phyloP scores from a whole-genome alignment of 805 yeast genomes.

The Candida wancherniae region DNA sequence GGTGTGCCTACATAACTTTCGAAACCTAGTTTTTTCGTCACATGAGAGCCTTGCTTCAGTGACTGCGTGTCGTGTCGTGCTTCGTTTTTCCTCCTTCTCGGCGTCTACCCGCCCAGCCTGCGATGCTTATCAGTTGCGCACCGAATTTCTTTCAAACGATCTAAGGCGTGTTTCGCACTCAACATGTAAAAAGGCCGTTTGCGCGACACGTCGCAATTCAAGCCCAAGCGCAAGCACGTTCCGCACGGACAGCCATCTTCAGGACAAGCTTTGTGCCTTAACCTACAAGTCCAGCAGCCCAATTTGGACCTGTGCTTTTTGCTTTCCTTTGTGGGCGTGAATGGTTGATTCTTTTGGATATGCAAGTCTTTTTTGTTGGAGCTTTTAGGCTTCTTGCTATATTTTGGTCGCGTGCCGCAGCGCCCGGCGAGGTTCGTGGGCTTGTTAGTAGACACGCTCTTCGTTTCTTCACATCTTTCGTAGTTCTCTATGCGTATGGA shows the following conservation, averaged over 20 bases:
- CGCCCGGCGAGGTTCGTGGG: not conserved
- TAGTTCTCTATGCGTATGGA: not conserved
- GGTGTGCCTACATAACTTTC: too few species aligned
- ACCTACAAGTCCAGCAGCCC: conserved; percentile 20
- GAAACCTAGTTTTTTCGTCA: too few species aligned
- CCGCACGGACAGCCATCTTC: conserved; percentile 14
- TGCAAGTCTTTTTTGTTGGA: not conserved
- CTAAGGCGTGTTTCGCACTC: conserved; percentile 3
- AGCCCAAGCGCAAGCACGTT: conserved; percentile 12
- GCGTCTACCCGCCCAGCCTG: conserved; percentile 1
- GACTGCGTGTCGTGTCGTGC: too few species aligned
- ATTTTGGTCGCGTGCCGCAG: too few species aligned
- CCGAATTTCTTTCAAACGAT: conserved; percentile 7
- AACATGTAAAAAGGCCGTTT: conserved; percentile 14
- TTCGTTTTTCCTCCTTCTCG: not conserved
- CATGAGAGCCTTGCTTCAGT: too few species aligned
- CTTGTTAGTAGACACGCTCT: too few species aligned
- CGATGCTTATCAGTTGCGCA: conserved; percentile 7
- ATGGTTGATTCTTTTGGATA: too few species aligned
- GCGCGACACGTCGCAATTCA: conserved; percentile 13
- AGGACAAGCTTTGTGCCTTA: conserved; percentile 19
- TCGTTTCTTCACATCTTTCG: too few species aligned
- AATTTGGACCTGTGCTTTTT: conserved; percentile 8
- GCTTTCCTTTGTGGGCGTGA: too few species aligned
- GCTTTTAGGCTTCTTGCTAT: not conserved